A percentile compares a stretch with the other conserved stretches of the same genome.
phyloP scores from a whole-genome alignment of 306 rosid genomes.

The Clitoria ternatea region DNA sequence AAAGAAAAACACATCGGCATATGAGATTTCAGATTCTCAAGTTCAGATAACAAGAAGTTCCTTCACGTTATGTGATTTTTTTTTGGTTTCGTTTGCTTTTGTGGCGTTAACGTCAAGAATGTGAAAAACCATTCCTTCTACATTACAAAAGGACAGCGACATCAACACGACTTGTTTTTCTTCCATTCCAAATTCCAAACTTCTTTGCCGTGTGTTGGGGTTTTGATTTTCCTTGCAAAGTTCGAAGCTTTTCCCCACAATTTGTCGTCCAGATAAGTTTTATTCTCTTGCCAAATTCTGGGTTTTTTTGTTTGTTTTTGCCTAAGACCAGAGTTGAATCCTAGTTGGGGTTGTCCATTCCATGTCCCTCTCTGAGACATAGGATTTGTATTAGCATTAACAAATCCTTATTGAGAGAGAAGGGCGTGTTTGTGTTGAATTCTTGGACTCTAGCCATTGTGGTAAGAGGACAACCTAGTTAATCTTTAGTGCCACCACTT shows the following conservation, averaged over 20 bases:
- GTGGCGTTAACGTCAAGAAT: conserved; percentile 70
- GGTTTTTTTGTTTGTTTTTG: not conserved
- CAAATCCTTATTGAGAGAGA: conserved; percentile 48
- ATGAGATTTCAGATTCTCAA: not conserved
- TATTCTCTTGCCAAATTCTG: conserved; percentile 2
- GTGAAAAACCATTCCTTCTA: conserved; percentile 24
- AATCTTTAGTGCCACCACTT: conserved; percentile 7
- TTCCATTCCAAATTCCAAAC: conserved; percentile 20
- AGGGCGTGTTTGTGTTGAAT: conserved; percentile 1
- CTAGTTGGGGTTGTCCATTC: conserved; percentile 21
- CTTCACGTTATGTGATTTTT: not conserved
- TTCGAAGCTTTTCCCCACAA: conserved; percentile 25
- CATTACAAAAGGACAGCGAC: conserved; percentile 25
- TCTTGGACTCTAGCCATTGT: conserved; percentile 4
- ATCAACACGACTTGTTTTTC: conserved; percentile 27
- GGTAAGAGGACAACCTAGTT: not conserved
- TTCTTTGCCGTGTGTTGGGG: conserved; percentile 16
- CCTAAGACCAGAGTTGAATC: conserved; percentile 7
- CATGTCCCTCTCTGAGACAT: conserved; percentile 38
- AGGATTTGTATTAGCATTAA: conserved; percentile 32
- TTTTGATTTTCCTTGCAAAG: conserved; percentile 28
- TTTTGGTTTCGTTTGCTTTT: conserved; percentile 16
- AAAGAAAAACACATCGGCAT: not conserved
- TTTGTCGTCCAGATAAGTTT: conserved; percentile 46
- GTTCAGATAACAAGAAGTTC: not conserved